A percentile compares a stretch with the other conserved stretches of the same genome.
phyloP scores from a whole-genome alignment of 768 basidiomycete genomes.

The Cytidiella melzeri region DNA sequence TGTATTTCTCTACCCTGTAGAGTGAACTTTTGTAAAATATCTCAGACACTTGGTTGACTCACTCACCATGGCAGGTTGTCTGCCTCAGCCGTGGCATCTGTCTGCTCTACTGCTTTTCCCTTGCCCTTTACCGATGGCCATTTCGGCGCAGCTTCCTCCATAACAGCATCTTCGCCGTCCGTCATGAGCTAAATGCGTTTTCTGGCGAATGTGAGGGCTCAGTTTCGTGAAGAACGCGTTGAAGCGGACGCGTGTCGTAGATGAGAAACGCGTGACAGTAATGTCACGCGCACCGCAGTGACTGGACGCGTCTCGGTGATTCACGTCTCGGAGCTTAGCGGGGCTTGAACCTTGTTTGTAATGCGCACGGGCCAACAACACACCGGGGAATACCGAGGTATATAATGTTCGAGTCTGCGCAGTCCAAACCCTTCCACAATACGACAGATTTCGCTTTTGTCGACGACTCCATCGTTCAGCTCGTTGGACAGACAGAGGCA shows the following conservation, averaged over 20 bases:
- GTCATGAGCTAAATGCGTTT: no score
- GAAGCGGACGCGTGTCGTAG: no score
- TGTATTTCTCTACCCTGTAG: constrained; percentile 93
- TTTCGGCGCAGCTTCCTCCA: constrained; percentile 33
- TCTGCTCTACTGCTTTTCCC: constrained; percentile 58
- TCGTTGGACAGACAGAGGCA: constrained; percentile 88
- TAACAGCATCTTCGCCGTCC: constrained; percentile 48
- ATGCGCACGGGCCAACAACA: constrained; percentile 43
- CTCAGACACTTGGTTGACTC: neutral
- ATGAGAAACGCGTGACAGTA: no score
- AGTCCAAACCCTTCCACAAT: constrained; percentile 17
- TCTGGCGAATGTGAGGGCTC: no score
- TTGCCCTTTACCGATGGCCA: constrained; percentile 21
- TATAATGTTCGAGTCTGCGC: constrained; percentile 5
- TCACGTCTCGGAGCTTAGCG: constrained; percentile 11
- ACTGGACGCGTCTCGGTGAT: constrained; percentile 19
- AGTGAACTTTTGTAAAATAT: neutral
- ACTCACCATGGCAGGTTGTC: constrained; percentile 84
- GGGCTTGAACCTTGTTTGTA: constrained; percentile 21
- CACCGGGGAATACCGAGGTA: constrained; percentile 15
- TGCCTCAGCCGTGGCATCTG: constrained; percentile 16
- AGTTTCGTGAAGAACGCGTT: no score
- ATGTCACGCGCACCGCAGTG: constrained; percentile 15
- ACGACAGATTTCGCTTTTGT: constrained; percentile 63
- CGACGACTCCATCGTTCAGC: constrained; percentile 87